Evolutionary conservation across 495 filamentous ascomycete genomes (phyloP), one percentile per base, ranked within the genome.

Genomic region (Penicillium coprophilum): DNA sequence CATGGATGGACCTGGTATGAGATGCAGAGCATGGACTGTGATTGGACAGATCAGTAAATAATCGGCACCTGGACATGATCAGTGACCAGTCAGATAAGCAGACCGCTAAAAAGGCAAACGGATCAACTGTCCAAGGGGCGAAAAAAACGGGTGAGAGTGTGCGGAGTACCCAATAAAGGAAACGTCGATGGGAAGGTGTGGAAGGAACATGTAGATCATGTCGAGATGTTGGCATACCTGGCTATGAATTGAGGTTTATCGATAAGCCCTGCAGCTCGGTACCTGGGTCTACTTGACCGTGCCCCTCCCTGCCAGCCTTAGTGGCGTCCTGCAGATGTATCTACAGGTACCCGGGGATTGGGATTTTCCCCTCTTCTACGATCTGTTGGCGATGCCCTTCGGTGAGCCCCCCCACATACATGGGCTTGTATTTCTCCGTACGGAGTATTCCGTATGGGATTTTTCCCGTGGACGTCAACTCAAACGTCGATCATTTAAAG

Each of bases 221-320:
- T n/a, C 54, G 28, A 34, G 54, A 56, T 46, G 54, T 56, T 46
- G 49, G 23, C 38, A 54, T 40, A 43, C 15, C 34, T 43, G 41
- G 49, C 17, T 46, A 34, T 50, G n/a, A 48, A 64, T 63, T 57
- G 51, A 46, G 36, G 31, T 30, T 57, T 56, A 66, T 61, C 61
- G 60, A 61, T 68, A 65, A 62, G 64, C 63, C 63, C 61, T 69
- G 66, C 66, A 60, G 59, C 19, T 11, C 21, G 56, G 66, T 69
- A 69, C 66, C 66, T 67, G 60, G 56, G 51, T 50, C 60, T 66
- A 66, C 60, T 48, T 64, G 62, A 48, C 40, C 36, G 52, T 44
- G 58, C 57, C 44, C 44, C 43, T 31, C 39, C 55, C n/a, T 32
- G 38, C 23, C 43, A 58, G 36, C 28, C 52, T 32, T 17, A 15